These are phyloP conservation scores for Vicia sativa DNA, from an alignment of 306 rosid genomes.

Conservation along the genomic window DNA sequence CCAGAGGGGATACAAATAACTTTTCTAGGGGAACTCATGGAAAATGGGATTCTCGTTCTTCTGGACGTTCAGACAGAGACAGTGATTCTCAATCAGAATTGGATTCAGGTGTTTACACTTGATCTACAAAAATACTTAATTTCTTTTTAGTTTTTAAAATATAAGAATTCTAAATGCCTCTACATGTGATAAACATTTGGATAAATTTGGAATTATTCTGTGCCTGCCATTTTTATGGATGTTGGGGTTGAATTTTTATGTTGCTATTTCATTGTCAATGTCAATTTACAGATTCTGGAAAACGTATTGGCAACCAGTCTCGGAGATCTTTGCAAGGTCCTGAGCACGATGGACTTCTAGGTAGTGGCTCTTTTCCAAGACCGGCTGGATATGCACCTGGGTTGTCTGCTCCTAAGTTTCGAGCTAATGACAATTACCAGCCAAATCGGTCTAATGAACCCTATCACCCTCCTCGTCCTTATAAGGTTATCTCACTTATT, in stretches of 20 bases:
- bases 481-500: slow-evolving; percentile 60
- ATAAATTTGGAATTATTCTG: slow-evolving; percentile 16
- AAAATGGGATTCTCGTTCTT: slow-evolving; percentile 85
- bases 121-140: slow-evolving; percentile 21
- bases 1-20: slow-evolving; percentile 62
- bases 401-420: slow-evolving; percentile 61
- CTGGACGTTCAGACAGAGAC: slow-evolving; percentile 77
- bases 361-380: slow-evolving; percentile 96
- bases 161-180: not conserved
- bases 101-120: slow-evolving; percentile 76
- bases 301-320: slow-evolving; percentile 66
- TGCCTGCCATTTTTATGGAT: slow-evolving; percentile 18
- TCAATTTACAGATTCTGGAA: slow-evolving; percentile 68
- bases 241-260: slow-evolving; percentile 32
- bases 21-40: slow-evolving; percentile 72
- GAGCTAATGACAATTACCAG: slow-evolving; percentile 61
- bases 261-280: slow-evolving; percentile 34
- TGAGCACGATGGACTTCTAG: slow-evolving; percentile 99
- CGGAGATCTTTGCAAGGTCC: slow-evolving; percentile 80
- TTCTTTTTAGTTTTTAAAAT: not conserved
- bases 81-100: slow-evolving; percentile 77
- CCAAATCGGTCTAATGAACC: slow-evolving; percentile 75
- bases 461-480: slow-evolving; percentile 93
- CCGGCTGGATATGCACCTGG: slow-evolving; percentile 80
- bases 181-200: slow-evolving; percentile 23